Percentiles rank a stretch among this genome's conserved stretches.
phyloP scores from a whole-genome alignment of 2,329 filamentous ascomycete genomes.

The Cercospora sp. region DNA sequence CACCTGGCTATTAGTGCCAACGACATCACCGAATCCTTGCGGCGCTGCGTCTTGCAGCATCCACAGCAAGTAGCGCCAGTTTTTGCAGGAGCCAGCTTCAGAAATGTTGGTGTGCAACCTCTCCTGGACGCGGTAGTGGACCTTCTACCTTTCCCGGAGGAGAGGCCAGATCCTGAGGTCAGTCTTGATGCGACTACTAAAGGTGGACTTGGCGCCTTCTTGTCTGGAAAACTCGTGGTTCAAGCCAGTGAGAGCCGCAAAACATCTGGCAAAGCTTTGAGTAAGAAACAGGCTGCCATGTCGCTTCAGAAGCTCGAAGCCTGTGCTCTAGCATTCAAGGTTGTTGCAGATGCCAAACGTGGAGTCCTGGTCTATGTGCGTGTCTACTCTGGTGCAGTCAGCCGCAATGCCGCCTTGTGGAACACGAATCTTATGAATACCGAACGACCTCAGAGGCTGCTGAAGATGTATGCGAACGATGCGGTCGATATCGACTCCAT shows the following conservation, averaged over 20 bases:
- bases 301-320: conserved; percentile 63
- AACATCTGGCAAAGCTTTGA: conserved; percentile 41
- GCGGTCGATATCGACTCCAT: conserved; percentile 81
- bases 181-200: conserved; percentile 58
- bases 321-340: conserved; percentile 82
- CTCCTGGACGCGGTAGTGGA: conserved; percentile 86
- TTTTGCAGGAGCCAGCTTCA: conserved; percentile 88
- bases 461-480: conserved; percentile 88
- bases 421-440: conserved; percentile 81
- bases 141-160: conserved; percentile 77
- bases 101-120: conserved; percentile 90
- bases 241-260: conserved; percentile 30
- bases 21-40: conserved; percentile 71
- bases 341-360: conserved; percentile 80
- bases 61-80: conserved; percentile 77
- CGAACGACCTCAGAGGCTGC: conserved; percentile 75
- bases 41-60: conserved; percentile 66
- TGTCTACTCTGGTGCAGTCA: conserved; percentile 81
- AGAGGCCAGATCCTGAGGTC: conserved; percentile 77
- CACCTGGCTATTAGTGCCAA: conserved; percentile 64
- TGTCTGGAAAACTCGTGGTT: conserved; percentile 39
- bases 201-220: conserved; percentile 54
- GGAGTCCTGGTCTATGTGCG: conserved; percentile 89
- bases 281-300: conserved; percentile 43
- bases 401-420: conserved; percentile 73